Evolutionary conservation across 345 rosid genomes (phyloP).

Genomic region (Hibiscus tridactylites): DNA sequence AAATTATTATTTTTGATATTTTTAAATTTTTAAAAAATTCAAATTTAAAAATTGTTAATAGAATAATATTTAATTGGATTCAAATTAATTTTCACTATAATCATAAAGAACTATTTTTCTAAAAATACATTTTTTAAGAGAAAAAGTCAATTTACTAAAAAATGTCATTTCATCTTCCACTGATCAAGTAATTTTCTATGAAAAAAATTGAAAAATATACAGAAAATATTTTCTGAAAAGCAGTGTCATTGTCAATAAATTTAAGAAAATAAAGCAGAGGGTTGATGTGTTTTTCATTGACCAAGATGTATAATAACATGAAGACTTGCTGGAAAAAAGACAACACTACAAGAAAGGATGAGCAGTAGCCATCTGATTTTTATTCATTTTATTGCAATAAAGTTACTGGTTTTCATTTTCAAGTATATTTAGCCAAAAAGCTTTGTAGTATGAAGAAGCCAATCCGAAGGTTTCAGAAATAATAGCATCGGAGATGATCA

Average conservation of each 20-base stretch:
- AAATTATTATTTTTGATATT: too few species aligned
- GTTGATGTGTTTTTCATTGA: slow-evolving; percentile 4
- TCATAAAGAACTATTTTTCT: too few species aligned
- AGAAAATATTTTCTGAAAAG: not conserved
- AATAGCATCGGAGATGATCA: not conserved
- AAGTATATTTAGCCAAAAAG: not conserved
- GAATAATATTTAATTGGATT: too few species aligned
- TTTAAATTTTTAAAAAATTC: too few species aligned
- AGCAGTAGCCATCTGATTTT: not conserved
- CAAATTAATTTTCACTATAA: too few species aligned
- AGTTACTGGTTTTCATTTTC: not conserved
- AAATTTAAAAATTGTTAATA: too few species aligned
- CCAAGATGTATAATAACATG: not conserved
- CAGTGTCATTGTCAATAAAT: not conserved
- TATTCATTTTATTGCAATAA: not conserved
- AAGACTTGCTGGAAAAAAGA: not conserved
- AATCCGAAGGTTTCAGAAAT: not conserved
- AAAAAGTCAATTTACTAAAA: too few species aligned
- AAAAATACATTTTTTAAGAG: too few species aligned
- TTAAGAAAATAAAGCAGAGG: not conserved
- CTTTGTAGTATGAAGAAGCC: not conserved
- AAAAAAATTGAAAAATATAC: too few species aligned
- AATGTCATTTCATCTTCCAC: too few species aligned
- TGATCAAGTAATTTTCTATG: too few species aligned
- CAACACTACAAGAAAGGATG: not conserved